Evolutionary conservation across 257 asterid genomes (phyloP), one percentile per base, ranked within the genome.

Genomic region (Primulina eburnea): DNA sequence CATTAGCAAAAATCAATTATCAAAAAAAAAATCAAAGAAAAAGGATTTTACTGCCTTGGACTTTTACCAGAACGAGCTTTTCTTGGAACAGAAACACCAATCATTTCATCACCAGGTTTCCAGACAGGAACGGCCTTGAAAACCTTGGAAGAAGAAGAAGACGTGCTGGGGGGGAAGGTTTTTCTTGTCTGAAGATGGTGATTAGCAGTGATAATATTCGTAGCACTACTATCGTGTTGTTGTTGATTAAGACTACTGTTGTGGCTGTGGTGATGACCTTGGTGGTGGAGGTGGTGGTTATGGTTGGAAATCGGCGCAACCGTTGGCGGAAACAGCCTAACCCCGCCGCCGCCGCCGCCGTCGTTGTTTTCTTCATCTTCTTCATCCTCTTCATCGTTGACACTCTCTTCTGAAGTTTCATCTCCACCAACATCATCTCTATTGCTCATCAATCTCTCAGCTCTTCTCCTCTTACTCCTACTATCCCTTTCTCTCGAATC

Each of bases 21-120:
- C n/a, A n/a, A 26, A 24, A 63, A 55, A 24, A 64, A 77, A 50
- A 40, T 53, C 33, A 37, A 9, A 60, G 17, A 40, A 34, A 38
- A 0, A 5, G 8, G 28, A 32, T 12, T 55, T 21, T 6, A 18
- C 2, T 6, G 60, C 37, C 17, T 53, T 53, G 5, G 21, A 6
- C 7, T 28, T 9, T 61, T 76, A 94, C 99, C 96, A 33, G 99
- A 80, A 17, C 99, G 99, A 73, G 97, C 97, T 82, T 91, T 94
- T 81, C 97, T 86, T 1, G 99, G 99, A 20, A 94, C 97, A 24
- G 96, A 81, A 67, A 85, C 97, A 62, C 96, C 89, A 62, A 94
- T 94, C 92, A 86, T 86, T 82, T 94, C 99, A 69, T 91, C 96
- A 53, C 96, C 96, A 64, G 97, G 56, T 70, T 86, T 93, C 99